Conservation (phyloP, 306 rosid species). For the Citrullus colocynthis region DNA sequence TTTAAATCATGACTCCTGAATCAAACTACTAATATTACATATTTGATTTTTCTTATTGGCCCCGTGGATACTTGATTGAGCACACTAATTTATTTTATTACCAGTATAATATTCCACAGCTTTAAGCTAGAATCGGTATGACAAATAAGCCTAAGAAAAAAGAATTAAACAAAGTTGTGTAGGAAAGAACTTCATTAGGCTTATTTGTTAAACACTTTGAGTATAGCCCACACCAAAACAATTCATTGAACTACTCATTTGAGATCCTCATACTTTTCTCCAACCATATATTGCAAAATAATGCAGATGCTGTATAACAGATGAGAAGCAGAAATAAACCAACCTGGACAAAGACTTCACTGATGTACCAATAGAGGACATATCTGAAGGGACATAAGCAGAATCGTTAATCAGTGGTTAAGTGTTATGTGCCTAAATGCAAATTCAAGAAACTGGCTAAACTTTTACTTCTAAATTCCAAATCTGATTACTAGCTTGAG, state of each 20-base stretch:
- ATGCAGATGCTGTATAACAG: not conserved
- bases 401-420: conserved; percentile 7
- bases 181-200: not conserved
- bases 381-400: conserved; percentile 36
- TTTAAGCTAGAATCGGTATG: not conserved
- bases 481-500: not conserved
- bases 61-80: not conserved
- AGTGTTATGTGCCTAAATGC: not conserved
- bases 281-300: not conserved
- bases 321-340: not conserved
- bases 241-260: not conserved
- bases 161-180: not conserved
- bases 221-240: not conserved
- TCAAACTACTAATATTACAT: not conserved
- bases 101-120: not conserved
- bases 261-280: not conserved
- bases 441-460: not conserved
- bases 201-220: not conserved
- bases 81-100: not conserved
- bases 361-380: conserved; percentile 7
- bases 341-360: not conserved
- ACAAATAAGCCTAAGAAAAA: not conserved
- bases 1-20: not conserved
- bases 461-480: not conserved
- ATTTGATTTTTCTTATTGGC: not conserved